A percentile compares a stretch with the other conserved stretches of the same genome.
Conservation (phyloP, 2,329 filamentous ascomycete species). For the Cladosporium sp. region DNA sequence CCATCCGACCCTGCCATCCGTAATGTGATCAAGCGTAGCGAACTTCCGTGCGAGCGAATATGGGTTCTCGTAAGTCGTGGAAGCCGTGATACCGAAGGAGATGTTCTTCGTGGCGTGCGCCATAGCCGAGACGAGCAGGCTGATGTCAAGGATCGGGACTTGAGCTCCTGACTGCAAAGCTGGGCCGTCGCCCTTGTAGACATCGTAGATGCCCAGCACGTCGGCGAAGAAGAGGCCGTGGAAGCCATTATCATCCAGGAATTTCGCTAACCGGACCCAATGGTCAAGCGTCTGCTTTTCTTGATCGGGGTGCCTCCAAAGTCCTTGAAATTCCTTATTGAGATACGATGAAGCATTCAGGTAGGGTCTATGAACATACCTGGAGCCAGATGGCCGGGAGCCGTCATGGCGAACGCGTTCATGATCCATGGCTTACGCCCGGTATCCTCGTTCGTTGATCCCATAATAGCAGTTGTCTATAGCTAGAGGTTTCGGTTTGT, state of each 20-base stretch:
- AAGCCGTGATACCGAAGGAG: slow-evolving; percentile 40
- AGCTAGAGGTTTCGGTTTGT: not conserved
- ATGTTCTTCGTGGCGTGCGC: slow-evolving; percentile 48
- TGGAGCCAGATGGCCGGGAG: slow-evolving; percentile 49
- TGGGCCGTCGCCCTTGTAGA: slow-evolving; percentile 45
- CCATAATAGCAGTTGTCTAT: not conserved
- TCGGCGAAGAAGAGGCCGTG: slow-evolving; percentile 55
- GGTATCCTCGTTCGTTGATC: not conserved
- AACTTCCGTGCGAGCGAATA: slow-evolving; percentile 39
- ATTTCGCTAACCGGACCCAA: slow-evolving; percentile 51
- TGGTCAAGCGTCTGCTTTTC: slow-evolving; percentile 46
- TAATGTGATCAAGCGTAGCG: slow-evolving; percentile 40
- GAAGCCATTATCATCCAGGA: slow-evolving; percentile 51
- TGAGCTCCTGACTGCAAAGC: slow-evolving; percentile 64
- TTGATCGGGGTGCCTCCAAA: slow-evolving; percentile 35
- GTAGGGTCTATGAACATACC: slow-evolving; percentile 26
- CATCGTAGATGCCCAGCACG: slow-evolving; percentile 49
- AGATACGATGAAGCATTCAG: not conserved
- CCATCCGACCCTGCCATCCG: slow-evolving; percentile 44
- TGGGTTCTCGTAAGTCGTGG: slow-evolving; percentile 41
- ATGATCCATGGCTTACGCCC: slow-evolving; percentile 43
- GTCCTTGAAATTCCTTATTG: slow-evolving; percentile 21
- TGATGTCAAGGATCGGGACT: slow-evolving; percentile 64
- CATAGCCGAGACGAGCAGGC: slow-evolving; percentile 45
- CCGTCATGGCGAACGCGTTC: slow-evolving; percentile 52